Evolutionary conservation across 2,329 filamentous ascomycete species (phyloP).

Genomic region (Emmonsiellopsis sp.): DNA sequence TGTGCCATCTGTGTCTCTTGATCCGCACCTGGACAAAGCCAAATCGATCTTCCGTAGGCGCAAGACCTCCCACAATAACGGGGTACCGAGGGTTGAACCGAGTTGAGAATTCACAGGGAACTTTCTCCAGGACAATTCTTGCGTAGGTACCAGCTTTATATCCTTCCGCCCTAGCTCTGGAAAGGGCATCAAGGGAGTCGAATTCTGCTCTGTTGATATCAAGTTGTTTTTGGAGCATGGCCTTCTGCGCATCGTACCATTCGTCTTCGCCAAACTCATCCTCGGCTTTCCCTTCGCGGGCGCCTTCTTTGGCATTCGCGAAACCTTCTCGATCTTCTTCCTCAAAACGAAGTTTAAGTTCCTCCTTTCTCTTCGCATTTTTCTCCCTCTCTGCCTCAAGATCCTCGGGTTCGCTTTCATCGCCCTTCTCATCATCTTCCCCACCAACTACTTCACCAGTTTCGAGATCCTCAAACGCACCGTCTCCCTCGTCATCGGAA

Average conservation of each 20-base stretch:
- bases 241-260: conserved; percentile 97
- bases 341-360: conserved; percentile 88
- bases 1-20: conserved; percentile 97
- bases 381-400: conserved; percentile 84
- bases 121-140: conserved; percentile 77
- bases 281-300: conserved; percentile 58
- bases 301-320: conserved; percentile 71
- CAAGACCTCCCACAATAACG: conserved; percentile 82
- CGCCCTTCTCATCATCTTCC: conserved; percentile 21
- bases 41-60: conserved; percentile 88
- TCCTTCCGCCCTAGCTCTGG: conserved; percentile 77
- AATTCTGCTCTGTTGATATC: conserved; percentile 96
- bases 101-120: conserved; percentile 81
- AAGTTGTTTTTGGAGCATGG: conserved; percentile 85
- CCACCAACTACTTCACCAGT: conserved; percentile 51
- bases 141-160: conserved; percentile 89
- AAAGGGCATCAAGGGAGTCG: conserved; percentile 72
- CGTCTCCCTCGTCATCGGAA: conserved; percentile 59
- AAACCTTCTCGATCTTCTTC: conserved; percentile 97
- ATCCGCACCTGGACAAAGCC: conserved; percentile 93
- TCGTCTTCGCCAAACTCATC: conserved; percentile 91
- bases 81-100: conserved; percentile 76
- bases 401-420: conserved; percentile 29
- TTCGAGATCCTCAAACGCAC: conserved; percentile 79
- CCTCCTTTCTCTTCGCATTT: conserved; percentile 88